Conservation (phyloP, 768 basidiomycete species). For the Lepiota venenata region DNA sequence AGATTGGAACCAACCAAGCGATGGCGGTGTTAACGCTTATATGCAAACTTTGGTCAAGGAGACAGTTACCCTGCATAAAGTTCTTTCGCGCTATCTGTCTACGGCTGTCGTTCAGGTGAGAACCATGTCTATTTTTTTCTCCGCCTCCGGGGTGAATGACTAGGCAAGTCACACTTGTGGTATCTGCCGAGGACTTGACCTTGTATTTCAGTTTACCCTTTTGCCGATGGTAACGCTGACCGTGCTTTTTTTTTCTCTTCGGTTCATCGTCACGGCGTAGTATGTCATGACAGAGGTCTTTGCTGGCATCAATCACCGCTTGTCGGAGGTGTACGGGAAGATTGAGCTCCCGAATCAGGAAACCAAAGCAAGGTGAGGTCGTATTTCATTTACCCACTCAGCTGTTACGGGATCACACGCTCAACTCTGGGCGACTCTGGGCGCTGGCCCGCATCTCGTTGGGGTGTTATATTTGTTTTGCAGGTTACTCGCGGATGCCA, state of each 20-base stretch:
- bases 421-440: background rate
- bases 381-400: background rate
- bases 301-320: conserved; percentile 85
- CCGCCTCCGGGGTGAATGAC: conserved; percentile 9
- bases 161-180: background rate
- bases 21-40: conserved; percentile 74
- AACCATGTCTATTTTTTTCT: conserved; percentile 10
- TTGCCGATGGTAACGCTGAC: conserved; percentile 7
- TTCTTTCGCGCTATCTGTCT: conserved; percentile 87
- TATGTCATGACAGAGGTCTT: conserved; percentile 95
- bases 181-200: conserved; percentile 4
- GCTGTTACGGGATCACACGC: background rate
- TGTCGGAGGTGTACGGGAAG: conserved; percentile 81
- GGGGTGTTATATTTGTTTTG: background rate
- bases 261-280: conserved; percentile 32
- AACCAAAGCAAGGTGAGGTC: conserved; percentile 80
- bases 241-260: conserved; percentile 10
- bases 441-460: conserved; percentile 1
- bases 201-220: conserved; percentile 9
- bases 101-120: conserved; percentile 79
- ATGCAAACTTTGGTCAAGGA: conserved; percentile 94
- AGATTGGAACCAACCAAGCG: conserved; percentile 69
- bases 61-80: conserved; percentile 93
- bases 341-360: conserved; percentile 81
- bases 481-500: conserved; percentile 80